Conservation (phyloP, 192 early-diverging fungal species). For the Haplosporangium gracile region DNA sequence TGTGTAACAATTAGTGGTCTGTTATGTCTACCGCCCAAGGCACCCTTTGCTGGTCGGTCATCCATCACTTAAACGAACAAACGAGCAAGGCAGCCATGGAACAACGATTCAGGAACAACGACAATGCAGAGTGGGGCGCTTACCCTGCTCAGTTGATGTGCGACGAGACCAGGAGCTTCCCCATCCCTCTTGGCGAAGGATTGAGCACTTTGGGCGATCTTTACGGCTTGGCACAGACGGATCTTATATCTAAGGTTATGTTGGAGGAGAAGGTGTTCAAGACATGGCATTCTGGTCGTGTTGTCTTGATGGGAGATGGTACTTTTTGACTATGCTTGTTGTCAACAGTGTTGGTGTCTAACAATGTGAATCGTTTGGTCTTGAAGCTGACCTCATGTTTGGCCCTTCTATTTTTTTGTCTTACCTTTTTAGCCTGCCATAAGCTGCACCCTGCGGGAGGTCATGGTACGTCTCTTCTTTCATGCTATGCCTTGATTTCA, state of each 20-base stretch:
- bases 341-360: no score
- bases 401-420: no score
- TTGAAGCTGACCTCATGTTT: no score
- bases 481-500: no score
- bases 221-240: background rate
- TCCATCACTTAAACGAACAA: background rate
- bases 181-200: background rate
- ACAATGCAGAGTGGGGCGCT: constrained; percentile 24
- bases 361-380: no score
- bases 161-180: background rate
- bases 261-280: constrained; percentile 25
- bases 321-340: background rate
- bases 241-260: background rate
- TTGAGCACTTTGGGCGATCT: constrained; percentile 2
- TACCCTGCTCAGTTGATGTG: background rate
- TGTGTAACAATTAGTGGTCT: constrained; percentile 5
- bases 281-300: constrained; percentile 3
- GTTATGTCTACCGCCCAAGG: constrained; percentile 1
- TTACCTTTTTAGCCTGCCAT: background rate
- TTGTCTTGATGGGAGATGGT: constrained; percentile 18
- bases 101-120: background rate
- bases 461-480: background rate
- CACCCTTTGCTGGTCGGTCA: constrained; percentile 13
- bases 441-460: background rate
- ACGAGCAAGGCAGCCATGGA: background rate